Evolutionary conservation across 1,284 basidiomycete genomes (phyloP), one percentile per base, ranked within the genome.

Genomic region (Trametes versicolor): DNA sequence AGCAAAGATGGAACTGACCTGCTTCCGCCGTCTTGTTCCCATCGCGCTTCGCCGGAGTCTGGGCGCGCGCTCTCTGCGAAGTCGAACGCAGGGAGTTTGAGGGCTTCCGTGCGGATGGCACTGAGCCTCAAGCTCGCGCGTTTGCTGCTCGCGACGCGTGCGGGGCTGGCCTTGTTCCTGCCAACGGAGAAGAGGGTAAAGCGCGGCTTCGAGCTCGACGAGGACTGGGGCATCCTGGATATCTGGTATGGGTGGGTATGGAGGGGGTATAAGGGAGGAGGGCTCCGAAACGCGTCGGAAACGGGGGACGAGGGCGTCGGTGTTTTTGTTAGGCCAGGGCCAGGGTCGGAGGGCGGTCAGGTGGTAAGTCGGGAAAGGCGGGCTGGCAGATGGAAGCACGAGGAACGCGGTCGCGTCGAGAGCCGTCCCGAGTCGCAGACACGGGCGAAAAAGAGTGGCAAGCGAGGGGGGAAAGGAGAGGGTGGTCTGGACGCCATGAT

Each of bases 181-280:
- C 66, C 66, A 7, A 68, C 66, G 50, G 27, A 60, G 63, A 68
- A 68, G 58, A 63, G 58, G 37, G 21, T 45, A 47, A 58, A 58
- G 48, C 64, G 64, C 21, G 59, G 34, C 36, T 64, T 64, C 8
- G 54, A 25, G n/a, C 52, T 43, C 3, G 66, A 17, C 47, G 49
- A 25, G 29, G 57, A 21, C n/a, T 29, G 56, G 39, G 53, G 48
- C 39, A 51, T 49, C 29, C 29, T 32, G 29, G 29, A 32, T 32
- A 32, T 32, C 29, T 32, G 29, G 29, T 15, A 15, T 23, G 37
- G 54, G 57, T 5, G 52, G 49, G 50, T 41, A 49, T 53, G 62
- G 7, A 15, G 41, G 34, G 55, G 52, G 60, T 55, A 41, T 51
- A 41, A 36, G 19, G 12, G 60, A 55, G 50, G 50, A 45, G 45